These are phyloP conservation scores for Hypoxylon sp. DNA, from an alignment of 2,329 filamentous ascomycete species.

Conservation along the genomic window DNA sequence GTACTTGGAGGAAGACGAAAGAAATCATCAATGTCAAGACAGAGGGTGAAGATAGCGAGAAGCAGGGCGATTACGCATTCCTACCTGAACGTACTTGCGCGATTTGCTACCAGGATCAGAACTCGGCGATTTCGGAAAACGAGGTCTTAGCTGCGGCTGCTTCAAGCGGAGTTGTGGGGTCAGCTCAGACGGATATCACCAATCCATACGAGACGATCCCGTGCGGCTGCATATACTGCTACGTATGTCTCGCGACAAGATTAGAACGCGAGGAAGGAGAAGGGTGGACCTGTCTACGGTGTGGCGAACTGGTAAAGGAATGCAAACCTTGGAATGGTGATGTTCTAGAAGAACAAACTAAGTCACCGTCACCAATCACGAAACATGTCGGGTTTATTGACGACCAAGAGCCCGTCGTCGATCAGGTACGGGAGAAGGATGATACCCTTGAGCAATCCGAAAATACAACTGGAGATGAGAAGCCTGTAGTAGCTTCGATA, in stretches of 20 bases:
- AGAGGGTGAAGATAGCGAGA: conserved; percentile 65
- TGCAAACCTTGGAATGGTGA: conserved; percentile 95
- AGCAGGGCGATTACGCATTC: conserved; percentile 83
- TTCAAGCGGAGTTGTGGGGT: conserved; percentile 85
- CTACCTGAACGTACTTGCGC: conserved; percentile 94
- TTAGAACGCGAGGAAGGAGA: conserved; percentile 94
- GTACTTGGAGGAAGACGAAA: conserved; percentile 87
- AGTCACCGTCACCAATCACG: conserved; percentile 58
- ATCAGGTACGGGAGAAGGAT: conserved; percentile 47
- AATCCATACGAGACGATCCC: conserved; percentile 94
- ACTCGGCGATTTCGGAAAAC: conserved; percentile 79
- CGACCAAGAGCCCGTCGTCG: conserved; percentile 57
- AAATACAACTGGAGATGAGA: conserved; percentile 33
- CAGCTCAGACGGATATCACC: conserved; percentile 91
- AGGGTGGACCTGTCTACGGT: conserved; percentile 92
- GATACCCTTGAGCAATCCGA: conserved; percentile 42
- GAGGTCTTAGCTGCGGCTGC: conserved; percentile 80
- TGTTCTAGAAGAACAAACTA: conserved; percentile 73
- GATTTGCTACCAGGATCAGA: conserved; percentile 97
- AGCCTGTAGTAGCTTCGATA: conserved; percentile 18
- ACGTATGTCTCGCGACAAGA: conserved; percentile 91
- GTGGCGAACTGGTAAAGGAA: conserved; percentile 84
- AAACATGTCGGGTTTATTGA: conserved; percentile 77
- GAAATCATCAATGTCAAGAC: conserved; percentile 69
- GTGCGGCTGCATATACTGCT: conserved; percentile 95